Evolutionary conservation across 768 basidiomycete species (phyloP).

Genomic region (Rossbeevera mucosa): DNA sequence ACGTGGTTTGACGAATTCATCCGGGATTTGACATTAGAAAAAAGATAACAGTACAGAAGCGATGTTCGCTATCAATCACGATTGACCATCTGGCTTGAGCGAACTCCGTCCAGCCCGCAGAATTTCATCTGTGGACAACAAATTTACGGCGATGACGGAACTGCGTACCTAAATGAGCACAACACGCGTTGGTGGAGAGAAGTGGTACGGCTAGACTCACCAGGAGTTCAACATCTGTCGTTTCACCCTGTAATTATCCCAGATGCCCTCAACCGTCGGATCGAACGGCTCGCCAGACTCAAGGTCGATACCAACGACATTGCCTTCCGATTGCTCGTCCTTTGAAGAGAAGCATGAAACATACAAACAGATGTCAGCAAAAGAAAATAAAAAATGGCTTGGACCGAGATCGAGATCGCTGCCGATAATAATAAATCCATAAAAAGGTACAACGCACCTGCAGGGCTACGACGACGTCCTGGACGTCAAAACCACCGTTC

Average conservation of each 20-base stretch:
- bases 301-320: constrained; percentile 85
- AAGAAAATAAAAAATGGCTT: background rate
- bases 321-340: constrained; percentile 95
- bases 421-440: constrained; percentile 1
- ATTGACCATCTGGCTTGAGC: constrained; percentile 73
- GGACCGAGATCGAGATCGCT: constrained; percentile 8
- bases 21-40: constrained; percentile 12
- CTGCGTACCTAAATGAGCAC: constrained; percentile 38
- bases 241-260: constrained; percentile 99
- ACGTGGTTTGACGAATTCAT: constrained; percentile 12
- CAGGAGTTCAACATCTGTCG: constrained; percentile 97
- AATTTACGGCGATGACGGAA: constrained; percentile 91
- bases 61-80: constrained; percentile 32
- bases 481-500: constrained; percentile 96
- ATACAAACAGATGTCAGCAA: background rate
- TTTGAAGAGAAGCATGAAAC: constrained; percentile 32
- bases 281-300: constrained; percentile 95
- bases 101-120: constrained; percentile 85
- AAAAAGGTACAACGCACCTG: constrained; percentile 52
- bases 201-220: constrained; percentile 41
- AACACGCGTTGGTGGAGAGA: constrained; percentile 14
- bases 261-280: constrained; percentile 91
- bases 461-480: constrained; percentile 87
- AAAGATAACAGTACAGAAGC: constrained; percentile 19
- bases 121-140: constrained; percentile 95